Evolutionary conservation across 2,329 filamentous ascomycete species (phyloP).

Genomic region (Fusarium sp.): DNA sequence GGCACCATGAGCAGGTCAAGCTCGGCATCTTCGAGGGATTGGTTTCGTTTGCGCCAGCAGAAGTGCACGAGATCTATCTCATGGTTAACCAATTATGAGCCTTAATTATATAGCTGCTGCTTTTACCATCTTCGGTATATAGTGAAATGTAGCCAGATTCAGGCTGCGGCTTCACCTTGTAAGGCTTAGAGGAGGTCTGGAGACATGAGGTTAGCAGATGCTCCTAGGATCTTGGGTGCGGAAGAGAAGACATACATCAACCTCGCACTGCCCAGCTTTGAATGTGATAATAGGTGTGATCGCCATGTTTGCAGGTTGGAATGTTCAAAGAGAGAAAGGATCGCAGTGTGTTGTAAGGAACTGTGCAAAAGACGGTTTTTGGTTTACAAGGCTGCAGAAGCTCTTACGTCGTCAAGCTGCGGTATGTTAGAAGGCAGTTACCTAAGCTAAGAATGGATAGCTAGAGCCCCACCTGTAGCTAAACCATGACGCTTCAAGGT

Average conservation of each 20-base stretch:
- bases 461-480: conserved; percentile 10
- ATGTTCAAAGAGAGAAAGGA: background rate
- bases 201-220: conserved; percentile 45
- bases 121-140: conserved; percentile 86
- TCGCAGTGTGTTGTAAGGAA: conserved; percentile 19
- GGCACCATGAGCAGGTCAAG: conserved; percentile 96
- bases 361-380: conserved; percentile 20
- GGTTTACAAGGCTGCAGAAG: conserved; percentile 53
- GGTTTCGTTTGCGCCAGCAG: conserved; percentile 90
- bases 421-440: conserved; percentile 32
- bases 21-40: conserved; percentile 78
- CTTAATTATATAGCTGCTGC: background rate
- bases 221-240: conserved; percentile 9
- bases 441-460: conserved; percentile 27
- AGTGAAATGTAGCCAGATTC: conserved; percentile 91
- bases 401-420: conserved; percentile 56
- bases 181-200: conserved; percentile 66
- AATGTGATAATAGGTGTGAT: conserved; percentile 91
- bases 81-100: conserved; percentile 9
- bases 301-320: conserved; percentile 70
- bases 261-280: conserved; percentile 91
- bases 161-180: conserved; percentile 78
- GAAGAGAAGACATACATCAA: conserved; percentile 72
- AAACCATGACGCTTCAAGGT: conserved; percentile 18
- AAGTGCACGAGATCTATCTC: conserved; percentile 88